Evolutionary conservation across 495 filamentous ascomycete species (phyloP), one percentile per base, ranked within the genome.

Genomic region (Pseudoneurospora amorphoporcata): DNA sequence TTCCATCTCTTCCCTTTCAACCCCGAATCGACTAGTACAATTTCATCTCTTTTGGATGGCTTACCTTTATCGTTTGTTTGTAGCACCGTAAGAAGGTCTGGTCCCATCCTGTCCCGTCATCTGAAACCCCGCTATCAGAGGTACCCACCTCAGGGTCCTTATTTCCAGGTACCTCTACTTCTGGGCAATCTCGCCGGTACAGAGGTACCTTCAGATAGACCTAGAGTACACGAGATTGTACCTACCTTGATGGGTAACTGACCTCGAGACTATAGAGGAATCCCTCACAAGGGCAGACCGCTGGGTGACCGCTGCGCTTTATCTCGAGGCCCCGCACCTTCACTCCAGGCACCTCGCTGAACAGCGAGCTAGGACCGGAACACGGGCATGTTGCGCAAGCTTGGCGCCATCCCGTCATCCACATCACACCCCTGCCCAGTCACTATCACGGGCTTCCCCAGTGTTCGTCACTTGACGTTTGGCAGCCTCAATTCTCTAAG

Each of bases 391-490:
- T 58, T 58, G 47, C 47, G 47, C 47, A 58, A 29, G 47, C 47
- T 58, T 61, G 53, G 29, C 53, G 29, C 12, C 53, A 65, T 65
- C 53, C 53, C 53, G 53, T 65, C 53, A 47, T 70, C 39, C n/a
- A 53, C 40, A 47, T 71, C 69, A 71, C 42, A 42, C 69, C 69
- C 47, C 69, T 37, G 40, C 23, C 61, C 32, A 65, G 53, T 65
- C 53, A 65, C 53, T 65, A 41, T 72, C 58, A 72, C 71, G 65
- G 65, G 71, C 65, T 71, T 29, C 69, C 41, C 9, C 53, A 65
- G 53, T 32, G 39, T 40, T 35, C 41, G 61, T 72, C 71, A 72
- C 65, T 69, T 69, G 71, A 72, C 71, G 68, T 69, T 17, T 32
- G 37, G 12, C 38, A 71, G 41, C 32, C 70, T 71, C 43, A 35